phyloP scores from a whole-genome alignment of 192 early-diverging fungal species.

The Piromyces finnis region DNA sequence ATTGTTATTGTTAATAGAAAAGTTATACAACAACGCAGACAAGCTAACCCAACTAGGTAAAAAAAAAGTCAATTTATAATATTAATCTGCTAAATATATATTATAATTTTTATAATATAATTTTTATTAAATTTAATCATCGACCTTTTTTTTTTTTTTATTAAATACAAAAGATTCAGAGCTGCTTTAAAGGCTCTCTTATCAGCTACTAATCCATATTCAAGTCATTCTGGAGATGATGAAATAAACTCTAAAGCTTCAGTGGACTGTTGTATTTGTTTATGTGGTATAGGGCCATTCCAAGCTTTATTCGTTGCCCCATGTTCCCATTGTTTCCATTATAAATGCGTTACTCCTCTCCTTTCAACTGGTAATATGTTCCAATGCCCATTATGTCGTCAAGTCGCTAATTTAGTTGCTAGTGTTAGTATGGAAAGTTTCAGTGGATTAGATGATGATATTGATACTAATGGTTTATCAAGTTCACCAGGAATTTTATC shows the following conservation, averaged over 20 bases:
- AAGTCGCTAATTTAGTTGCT: conserved; percentile 78
- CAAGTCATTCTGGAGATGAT: background rate
- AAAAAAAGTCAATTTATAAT: conserved; percentile 11
- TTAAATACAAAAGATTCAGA: conserved; percentile 9
- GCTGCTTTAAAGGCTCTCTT: conserved; percentile 17
- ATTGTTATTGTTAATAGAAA: background rate
- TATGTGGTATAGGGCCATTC: conserved; percentile 65
- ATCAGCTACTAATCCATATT: conserved; percentile 8
- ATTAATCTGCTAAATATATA: conserved; percentile 8
- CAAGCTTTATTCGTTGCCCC: conserved; percentile 85
- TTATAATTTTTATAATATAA: background rate
- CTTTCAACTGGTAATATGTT: conserved; percentile 54
- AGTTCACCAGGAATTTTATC: background rate
- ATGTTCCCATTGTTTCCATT: conserved; percentile 86
- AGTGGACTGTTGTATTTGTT: conserved; percentile 73
- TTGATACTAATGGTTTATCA: background rate
- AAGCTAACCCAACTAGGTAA: conserved; percentile 53
- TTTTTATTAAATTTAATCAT: no score
- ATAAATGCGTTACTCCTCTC: conserved; percentile 76
- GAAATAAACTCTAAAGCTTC: background rate
- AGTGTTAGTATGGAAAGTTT: conserved; percentile 17
- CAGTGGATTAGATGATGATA: background rate
- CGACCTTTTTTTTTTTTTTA: no score
- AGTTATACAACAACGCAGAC: background rate
- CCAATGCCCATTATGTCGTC: conserved; percentile 77